Evolutionary conservation across 1,284 basidiomycete species (phyloP).

Genomic region (Cryptococcus amylolentus): DNA sequence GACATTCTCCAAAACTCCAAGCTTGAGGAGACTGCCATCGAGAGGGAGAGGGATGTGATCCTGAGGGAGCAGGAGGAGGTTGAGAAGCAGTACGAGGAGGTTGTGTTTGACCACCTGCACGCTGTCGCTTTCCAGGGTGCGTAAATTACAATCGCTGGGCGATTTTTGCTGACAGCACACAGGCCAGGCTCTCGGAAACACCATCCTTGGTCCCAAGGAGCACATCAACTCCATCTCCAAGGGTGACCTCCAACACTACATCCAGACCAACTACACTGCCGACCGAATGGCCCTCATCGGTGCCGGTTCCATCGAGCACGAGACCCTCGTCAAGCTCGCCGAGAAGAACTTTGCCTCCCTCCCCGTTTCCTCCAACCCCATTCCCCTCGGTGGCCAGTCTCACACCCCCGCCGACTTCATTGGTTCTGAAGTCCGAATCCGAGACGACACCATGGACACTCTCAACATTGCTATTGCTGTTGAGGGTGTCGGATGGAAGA

Average conservation of each 20-base stretch:
- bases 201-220: constrained; percentile 93
- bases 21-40: constrained; percentile 81
- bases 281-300: constrained; percentile 99
- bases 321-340: constrained; percentile 88
- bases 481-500: constrained; percentile 96
- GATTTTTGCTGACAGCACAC: constrained; percentile 5
- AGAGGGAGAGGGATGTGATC: constrained; percentile 96
- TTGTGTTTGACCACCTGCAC: constrained; percentile 98
- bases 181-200: constrained; percentile 92
- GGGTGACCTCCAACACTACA: constrained; percentile 85
- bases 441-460: constrained; percentile 85
- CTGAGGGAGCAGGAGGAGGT: constrained; percentile 98
- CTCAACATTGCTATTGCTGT: constrained; percentile 95
- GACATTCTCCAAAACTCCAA: constrained; percentile 99
- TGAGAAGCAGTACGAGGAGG: constrained; percentile 96
- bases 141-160: constrained; percentile 11
- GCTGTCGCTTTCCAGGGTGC: constrained; percentile 74
- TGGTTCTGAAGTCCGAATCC: constrained; percentile 92
- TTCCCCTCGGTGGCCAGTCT: constrained; percentile 73
- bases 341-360: constrained; percentile 89
- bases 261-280: constrained; percentile 86
- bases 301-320: constrained; percentile 90
- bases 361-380: constrained; percentile 81
- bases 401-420: constrained; percentile 78
- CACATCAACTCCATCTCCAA: constrained; percentile 96